Evolutionary conservation across 805 yeast species (phyloP), one percentile per base, ranked within the genome.

Genomic region (Ogataea sp.): DNA sequence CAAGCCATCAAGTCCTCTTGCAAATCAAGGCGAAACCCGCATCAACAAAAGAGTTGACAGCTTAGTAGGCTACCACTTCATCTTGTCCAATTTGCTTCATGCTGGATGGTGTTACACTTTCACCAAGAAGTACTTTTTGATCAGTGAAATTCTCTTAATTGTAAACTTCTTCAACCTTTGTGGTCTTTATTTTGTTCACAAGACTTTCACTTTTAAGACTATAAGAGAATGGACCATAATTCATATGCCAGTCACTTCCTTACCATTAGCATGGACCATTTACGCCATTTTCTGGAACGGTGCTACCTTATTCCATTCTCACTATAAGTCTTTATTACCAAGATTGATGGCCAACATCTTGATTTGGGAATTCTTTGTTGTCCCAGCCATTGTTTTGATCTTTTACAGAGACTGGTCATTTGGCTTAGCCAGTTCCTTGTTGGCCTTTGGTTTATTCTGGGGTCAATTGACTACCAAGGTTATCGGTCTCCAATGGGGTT

Each of bases 221-320:
- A 47, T 76, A 36, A 44, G 62, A 39, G 68, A 66, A 43, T 78
- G 80, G 73, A 45, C 77, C 24, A 59, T 75, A 29, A 64, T 83
- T 38, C 94, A 86, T 59, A 60, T 78, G 47, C 72, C 90, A 14
- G 69, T 71, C 13, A 71, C 77, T 9, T 85, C 89, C 0, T 48
- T 83, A 50, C 94, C 95, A 13, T 58, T 83, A 40, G 68, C 83
- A 25, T 86, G 95, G 95, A 61, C 80, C 28, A 55, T 82, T 42
- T 83, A 78, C 52, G 80, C 78, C 20, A 55, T 85, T 29, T 82
- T 84, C 66, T 86, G 95, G 95, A 83, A 82, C 53, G 94, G 94
- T 34, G 88, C 94, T 2, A 81, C 80, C 23, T 56, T 81, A 55
- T 73, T 80, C 62, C 83, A 80, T 43, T 73, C 82, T 11, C 72